Base-by-base conservation (phyloP, 306 rosid genomes). In the Begonia peltatifolia region DNA sequence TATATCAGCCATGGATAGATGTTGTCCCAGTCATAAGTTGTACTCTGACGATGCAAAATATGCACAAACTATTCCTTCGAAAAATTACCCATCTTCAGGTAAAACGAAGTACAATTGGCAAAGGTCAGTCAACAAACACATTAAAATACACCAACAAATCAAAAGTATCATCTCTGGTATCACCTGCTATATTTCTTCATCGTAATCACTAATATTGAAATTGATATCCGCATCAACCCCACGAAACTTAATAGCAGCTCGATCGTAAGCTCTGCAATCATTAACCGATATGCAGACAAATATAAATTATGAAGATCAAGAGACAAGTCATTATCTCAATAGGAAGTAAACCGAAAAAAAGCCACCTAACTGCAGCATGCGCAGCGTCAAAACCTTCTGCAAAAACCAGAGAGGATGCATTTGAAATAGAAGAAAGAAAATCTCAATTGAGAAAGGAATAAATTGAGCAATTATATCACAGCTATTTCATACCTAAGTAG, bases 331-430 rank as follows among this genome's bases (percentile, higher is more conserved):
- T 56, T 30, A n/a, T 12, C 48, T 6, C 41, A 35, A 12, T 43
- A 17, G n/a, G 52, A 38, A 38, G 6, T 22, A 41, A 54, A 49
- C 14, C 30, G 4, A 30, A 17, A 59, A 53, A 36, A 46, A 35
- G 56, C 55, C 57, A 88, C 93, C 97, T 79, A 38, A 94, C 96
- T 0, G 96, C 96, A 47, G 93, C 79, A 77, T 79, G 94, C 6
- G 96, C 96, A 6, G 96, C 79, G 41, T 88, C 94, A 71, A 88
- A 88, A 66, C 96, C 96, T 9, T 94, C 94, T 88, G 58, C 22
- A 65, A 56, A 10, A 56, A 44, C 49, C 41, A 55, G 12, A n/a
- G 38, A 18, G 20, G n/a, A 54, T 55, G 25, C 6, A 58, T 63
- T 49, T 20, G 55, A 47, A 25, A 20, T 15, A 41, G 12, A 8